phyloP scores from a whole-genome alignment of 164 flowering plant genomes.

The Malania oleifera region DNA sequence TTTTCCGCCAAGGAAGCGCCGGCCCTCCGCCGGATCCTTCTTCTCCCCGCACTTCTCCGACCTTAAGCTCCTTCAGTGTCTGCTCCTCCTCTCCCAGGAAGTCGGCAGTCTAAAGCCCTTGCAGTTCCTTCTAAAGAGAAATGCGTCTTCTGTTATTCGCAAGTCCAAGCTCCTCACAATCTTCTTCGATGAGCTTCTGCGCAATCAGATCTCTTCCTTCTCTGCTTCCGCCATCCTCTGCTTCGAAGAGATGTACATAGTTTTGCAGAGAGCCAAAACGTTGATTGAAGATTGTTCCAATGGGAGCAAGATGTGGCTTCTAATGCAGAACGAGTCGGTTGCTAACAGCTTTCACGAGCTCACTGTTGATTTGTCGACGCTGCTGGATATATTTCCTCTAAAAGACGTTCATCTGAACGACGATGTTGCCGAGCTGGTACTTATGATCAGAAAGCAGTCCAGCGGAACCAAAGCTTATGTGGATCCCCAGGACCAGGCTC shows the following conservation, averaged over 20 bases:
- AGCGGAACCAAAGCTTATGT: constrained; percentile 18
- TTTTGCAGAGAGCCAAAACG: constrained; percentile 50
- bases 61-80: constrained; percentile 41
- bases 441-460: constrained; percentile 52
- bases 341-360: constrained; percentile 52
- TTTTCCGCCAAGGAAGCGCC: constrained; percentile 55
- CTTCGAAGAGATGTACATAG: constrained; percentile 66
- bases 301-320: constrained; percentile 57
- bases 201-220: constrained; percentile 11
- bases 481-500: constrained; percentile 33
- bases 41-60: constrained; percentile 42
- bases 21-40: constrained; percentile 53
- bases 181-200: constrained; percentile 55
- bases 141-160: constrained; percentile 41
- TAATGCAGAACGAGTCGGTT: constrained; percentile 37
- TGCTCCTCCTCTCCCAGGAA: constrained; percentile 42
- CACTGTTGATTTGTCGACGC: constrained; percentile 55
- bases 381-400: constrained; percentile 62
- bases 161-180: constrained; percentile 40
- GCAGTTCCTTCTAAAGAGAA: constrained; percentile 29
- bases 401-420: constrained; percentile 36
- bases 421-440: constrained; percentile 57
- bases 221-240: constrained; percentile 53
- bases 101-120: constrained; percentile 39
- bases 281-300: constrained; percentile 46